Evolutionary conservation across 305 asterid species (phyloP), one percentile per base, ranked within the genome.

Genomic region (Solanum hybrid): DNA sequence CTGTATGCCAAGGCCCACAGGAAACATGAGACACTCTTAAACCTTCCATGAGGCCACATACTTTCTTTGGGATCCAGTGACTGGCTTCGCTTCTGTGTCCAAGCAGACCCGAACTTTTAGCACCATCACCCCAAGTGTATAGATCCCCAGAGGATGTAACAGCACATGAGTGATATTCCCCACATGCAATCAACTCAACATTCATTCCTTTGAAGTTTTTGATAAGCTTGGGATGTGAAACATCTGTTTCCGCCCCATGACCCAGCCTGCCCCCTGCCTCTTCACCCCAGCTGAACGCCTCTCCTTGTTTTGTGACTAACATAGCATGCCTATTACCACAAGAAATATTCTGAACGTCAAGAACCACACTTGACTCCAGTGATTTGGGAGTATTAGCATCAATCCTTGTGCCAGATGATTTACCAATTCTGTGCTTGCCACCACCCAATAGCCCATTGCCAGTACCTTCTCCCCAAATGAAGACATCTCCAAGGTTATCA

Each of bases 1-100:
- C 98, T 5, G 98, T 95, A 91, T 97, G 99, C 98, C 98, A 96
- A 26, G 99, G 96, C 86, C 98, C 99, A 89, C 99, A 97, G 22
- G 99, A 92, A 78, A 96, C 92, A n/a, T 89, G 95, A 4, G 97
- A 91, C 89, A 97, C 96, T 33, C 93, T 95, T 46, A 97, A 89
- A 37, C 98, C 97, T 36, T 95, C 98, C 4, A 96, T 90, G 71
- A 92, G 91, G 69, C 98, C 96, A 61, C 93, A 61, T 1, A 97
- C 94, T 93, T 89, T 93, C 91, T 94, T 96, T 3, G 99, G 99
- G 90, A 93, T 92, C 98, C 99, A 96, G 87, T 97, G 97, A 91
- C 98, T 94, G 18, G 92, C 94, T 79, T 94, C 95, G 4, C 95
- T 93, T 89, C 95, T 94, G 67, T 96, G 97, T 39, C 99, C 99